Evolutionary conservation across 2,329 filamentous ascomycete genomes (phyloP), one percentile per base, ranked within the genome.

Genomic region (Nemania sp.): DNA sequence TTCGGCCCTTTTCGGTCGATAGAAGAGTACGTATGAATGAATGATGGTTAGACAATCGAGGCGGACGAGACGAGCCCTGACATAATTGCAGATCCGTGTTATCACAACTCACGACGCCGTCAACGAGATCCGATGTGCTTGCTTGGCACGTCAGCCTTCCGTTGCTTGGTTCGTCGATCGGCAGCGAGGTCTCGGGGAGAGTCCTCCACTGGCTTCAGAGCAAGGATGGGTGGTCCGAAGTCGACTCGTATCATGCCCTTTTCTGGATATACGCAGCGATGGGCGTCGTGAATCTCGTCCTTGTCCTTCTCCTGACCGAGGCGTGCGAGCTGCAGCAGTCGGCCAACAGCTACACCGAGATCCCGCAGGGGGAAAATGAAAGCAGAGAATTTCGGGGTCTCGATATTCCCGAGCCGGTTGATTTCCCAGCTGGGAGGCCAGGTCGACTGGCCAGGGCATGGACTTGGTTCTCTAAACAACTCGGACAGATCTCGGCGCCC

Each of bases 1-100:
- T 88, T 89, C 69, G 87, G 87, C 0, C 87, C 87, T 0, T 90
- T 90, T 65, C 78, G 87, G 39, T 85, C 85, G 3, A 84, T 90
- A 34, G 87, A 90, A 69, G 87, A 90, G 76, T 73, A 40, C 39
- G 71, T 58, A 40, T 25, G n/a, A 29, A 40, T 35, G 71, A 56
- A 40, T 25, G n/a, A 29, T 29, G 25, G 7, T 37, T 9, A 20
- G n/a, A 39, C 13, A 12, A 12, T 4, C n/a, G 10, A 5, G 2
- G 10, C 35, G 49, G 15, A 46, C 18, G 5, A 25, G 21, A 12
- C 12, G 5, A 15, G 35, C 12, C 48, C 65, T 66, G 35, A 67
- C 48, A 45, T 20, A 43, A 5, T 39, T 9, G 5, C 43, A 72
- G 69, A 62, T 86, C 83, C 0, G 85, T 83, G 35, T 70, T 89